Percentiles rank a stretch among this genome's conserved stretches.
Evolutionary conservation across 1,284 basidiomycete species (phyloP).

Genomic region (Trametes versicolor): DNA sequence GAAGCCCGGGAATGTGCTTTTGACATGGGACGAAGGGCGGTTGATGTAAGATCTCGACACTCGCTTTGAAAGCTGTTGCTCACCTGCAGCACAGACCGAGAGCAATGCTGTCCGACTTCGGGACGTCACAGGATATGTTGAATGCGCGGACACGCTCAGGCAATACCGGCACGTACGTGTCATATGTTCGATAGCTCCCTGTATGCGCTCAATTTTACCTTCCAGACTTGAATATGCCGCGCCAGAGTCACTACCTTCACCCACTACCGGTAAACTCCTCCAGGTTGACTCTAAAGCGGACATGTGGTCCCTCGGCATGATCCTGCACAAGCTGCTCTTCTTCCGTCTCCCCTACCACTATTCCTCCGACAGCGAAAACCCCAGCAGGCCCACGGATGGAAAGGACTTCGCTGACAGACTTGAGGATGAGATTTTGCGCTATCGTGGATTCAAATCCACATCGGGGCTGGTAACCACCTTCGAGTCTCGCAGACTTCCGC

Average conservation of each 20-base stretch:
- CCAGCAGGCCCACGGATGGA: slow-evolving; percentile 55
- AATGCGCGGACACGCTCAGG: slow-evolving; percentile 78
- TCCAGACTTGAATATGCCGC: slow-evolving; percentile 83
- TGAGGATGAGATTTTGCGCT: slow-evolving; percentile 78
- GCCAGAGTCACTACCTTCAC: slow-evolving; percentile 85
- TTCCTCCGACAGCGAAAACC: slow-evolving; percentile 62
- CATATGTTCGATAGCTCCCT: neutral
- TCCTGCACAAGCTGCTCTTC: slow-evolving; percentile 91
- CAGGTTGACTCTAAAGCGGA: slow-evolving; percentile 90
- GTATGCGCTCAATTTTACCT: neutral
- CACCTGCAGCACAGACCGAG: slow-evolving; percentile 60
- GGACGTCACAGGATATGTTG: slow-evolving; percentile 91
- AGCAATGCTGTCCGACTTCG: slow-evolving; percentile 94
- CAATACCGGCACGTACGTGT: slow-evolving; percentile 91
- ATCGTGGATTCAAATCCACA: slow-evolving; percentile 79
- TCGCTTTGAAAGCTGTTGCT: neutral
- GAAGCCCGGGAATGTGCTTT: slow-evolving; percentile 92
- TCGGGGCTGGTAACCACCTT: slow-evolving; percentile 61
- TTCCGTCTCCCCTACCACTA: slow-evolving; percentile 84
- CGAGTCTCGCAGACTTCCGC: slow-evolving; percentile 73
- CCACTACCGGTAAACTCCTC: slow-evolving; percentile 68
- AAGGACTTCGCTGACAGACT: slow-evolving; percentile 70
- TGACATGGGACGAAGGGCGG: slow-evolving; percentile 92
- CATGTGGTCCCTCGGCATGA: slow-evolving; percentile 92
- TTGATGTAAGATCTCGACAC: slow-evolving; percentile 64